phyloP scores from a whole-genome alignment of 1,284 basidiomycete genomes.

The Ganoderma lingzhi region DNA sequence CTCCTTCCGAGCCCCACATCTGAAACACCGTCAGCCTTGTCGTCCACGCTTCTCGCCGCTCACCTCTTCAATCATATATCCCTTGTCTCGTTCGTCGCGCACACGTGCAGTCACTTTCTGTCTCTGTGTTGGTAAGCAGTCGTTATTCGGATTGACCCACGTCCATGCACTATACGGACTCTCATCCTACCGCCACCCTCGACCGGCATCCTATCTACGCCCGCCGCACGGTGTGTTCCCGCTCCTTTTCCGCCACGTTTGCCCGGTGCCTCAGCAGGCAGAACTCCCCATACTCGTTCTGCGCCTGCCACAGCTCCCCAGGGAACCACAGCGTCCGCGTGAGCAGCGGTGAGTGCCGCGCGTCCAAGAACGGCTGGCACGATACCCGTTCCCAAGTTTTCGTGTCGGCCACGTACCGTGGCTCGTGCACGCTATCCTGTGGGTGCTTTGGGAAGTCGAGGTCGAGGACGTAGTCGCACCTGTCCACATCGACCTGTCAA shows the following conservation, averaged over 20 bases:
- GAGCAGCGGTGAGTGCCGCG: conserved; percentile 72
- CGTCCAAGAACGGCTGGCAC: conserved; percentile 86
- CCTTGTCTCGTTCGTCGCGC: background rate
- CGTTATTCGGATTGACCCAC: background rate
- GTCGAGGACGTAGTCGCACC: conserved; percentile 90
- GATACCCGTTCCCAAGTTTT: conserved; percentile 78
- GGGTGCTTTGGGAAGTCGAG: conserved; percentile 82
- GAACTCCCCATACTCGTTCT: conserved; percentile 76
- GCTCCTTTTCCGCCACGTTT: conserved; percentile 52
- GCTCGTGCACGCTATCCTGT: conserved; percentile 65
- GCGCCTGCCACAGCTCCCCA: conserved; percentile 65
- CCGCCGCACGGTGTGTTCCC: conserved; percentile 35
- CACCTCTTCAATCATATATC: background rate
- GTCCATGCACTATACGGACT: background rate
- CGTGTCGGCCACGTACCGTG: conserved; percentile 74
- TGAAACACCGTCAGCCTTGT: conserved; percentile 5
- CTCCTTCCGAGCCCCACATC: conserved; percentile 5
- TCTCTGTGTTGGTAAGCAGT: background rate
- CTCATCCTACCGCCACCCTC: background rate
- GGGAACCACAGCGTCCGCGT: conserved; percentile 85
- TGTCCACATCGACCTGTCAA: conserved; percentile 69
- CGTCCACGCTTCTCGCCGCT: conserved; percentile 5
- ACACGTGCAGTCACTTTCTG: background rate
- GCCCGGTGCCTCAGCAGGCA: conserved; percentile 68
- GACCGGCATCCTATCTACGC: conserved; percentile 22